These are phyloP conservation scores for Azolla pinnata DNA, from an alignment of 75 land plant species.

Conservation along the genomic window DNA sequence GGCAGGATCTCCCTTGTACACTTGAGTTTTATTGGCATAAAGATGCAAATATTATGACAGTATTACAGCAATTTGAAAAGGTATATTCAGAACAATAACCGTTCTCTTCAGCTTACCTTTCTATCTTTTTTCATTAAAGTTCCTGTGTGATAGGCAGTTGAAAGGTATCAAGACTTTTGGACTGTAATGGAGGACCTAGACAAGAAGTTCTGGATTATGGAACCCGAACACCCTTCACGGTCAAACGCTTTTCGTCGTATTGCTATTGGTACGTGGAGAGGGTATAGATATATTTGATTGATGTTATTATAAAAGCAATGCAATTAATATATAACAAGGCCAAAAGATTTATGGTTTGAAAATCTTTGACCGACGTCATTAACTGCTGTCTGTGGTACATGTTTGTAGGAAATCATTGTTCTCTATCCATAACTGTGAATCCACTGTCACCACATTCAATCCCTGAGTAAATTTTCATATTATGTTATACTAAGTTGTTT, in stretches of 20 bases:
- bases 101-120: not conserved
- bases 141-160: slow-evolving; percentile 14
- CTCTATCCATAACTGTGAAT: slow-evolving; percentile 34
- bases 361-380: no score
- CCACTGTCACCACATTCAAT: slow-evolving; percentile 37
- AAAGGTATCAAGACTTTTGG: slow-evolving; percentile 42
- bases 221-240: slow-evolving; percentile 40
- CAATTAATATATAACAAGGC: not conserved
- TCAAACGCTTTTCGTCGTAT: slow-evolving; percentile 37
- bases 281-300: slow-evolving; percentile 1
- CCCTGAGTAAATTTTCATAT: slow-evolving; percentile 29
- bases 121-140: not conserved
- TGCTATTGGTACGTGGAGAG: slow-evolving; percentile 27
- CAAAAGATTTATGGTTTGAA: no score
- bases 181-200: slow-evolving; percentile 46
- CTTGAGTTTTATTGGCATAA: slow-evolving; percentile 4
- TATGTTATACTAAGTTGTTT: not conserved
- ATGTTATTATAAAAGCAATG: no score
- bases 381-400: slow-evolving; percentile 1
- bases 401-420: slow-evolving; percentile 41
- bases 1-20: slow-evolving; percentile 1
- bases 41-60: not conserved
- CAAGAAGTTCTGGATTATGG: slow-evolving; percentile 41
- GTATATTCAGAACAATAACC: not conserved
- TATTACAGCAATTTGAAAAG: slow-evolving; percentile 1